Evolutionary conservation across 331 rosid genomes (phyloP).

Genomic region (Telfairia occidentalis): DNA sequence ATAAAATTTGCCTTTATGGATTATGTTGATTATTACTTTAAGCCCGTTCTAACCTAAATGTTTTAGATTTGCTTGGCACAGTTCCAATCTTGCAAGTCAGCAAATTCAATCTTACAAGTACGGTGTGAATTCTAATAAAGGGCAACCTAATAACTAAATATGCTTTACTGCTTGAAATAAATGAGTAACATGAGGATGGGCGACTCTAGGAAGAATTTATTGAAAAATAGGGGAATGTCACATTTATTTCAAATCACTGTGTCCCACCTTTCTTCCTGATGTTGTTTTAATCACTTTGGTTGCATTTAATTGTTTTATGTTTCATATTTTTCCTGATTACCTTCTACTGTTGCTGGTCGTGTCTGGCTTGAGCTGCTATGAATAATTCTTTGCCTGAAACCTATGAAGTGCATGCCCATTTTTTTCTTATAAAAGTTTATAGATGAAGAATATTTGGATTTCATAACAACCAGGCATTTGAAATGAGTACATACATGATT

Average conservation of each 20-base stretch:
- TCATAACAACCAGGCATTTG: not conserved
- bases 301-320: not conserved
- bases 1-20: not conserved
- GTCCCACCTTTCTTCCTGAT: not conserved
- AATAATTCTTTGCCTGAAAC: not conserved
- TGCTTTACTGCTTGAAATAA: not conserved
- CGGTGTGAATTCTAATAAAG: not conserved
- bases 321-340: not conserved
- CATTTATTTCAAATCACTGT: not conserved
- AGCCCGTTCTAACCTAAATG: not conserved
- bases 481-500: not conserved
- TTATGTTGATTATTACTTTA: not conserved
- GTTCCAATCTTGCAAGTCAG: not conserved
- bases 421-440: not conserved
- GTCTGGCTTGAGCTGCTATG: not conserved
- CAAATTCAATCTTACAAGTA: not conserved
- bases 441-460: constrained; percentile 3
- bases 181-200: not conserved
- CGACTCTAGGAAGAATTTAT: not conserved
- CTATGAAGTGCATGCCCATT: not conserved
- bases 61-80: not conserved
- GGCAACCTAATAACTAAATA: not conserved
- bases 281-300: not conserved
- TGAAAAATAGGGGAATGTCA: not conserved
- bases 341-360: not conserved